These are phyloP conservation scores for Phytophthora tentaculata DNA, from an alignment of 352 stramenopile genomes.

Conservation along the genomic window DNA sequence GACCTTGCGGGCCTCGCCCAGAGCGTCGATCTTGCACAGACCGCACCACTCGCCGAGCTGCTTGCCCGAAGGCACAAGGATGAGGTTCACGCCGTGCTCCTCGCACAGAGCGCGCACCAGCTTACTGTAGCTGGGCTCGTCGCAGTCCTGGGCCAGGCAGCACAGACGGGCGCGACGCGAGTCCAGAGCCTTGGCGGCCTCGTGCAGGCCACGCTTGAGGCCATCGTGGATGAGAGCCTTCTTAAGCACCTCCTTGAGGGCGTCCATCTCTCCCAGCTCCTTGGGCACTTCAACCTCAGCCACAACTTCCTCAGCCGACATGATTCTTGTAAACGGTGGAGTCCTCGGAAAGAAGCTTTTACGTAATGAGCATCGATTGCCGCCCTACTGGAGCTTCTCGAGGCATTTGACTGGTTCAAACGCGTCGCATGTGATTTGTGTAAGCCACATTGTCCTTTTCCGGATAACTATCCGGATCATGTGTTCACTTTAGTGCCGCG, in stretches of 20 bases:
- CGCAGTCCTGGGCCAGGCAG: constrained; percentile 99
- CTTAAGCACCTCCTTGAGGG: constrained; percentile 98
- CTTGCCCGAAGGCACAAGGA: constrained; percentile 94
- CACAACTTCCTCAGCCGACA: constrained; percentile 94
- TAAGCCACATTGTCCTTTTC: constrained; percentile 5
- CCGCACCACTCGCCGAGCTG: constrained; percentile 99
- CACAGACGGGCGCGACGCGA: constrained; percentile 97
- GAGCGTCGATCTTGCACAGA: constrained; percentile 98
- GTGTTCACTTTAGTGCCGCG: constrained; percentile 15
- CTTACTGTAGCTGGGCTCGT: constrained; percentile 99
- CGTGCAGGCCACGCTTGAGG: constrained; percentile 98
- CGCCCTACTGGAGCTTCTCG: background rate
- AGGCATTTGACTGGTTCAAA: constrained; percentile 60
- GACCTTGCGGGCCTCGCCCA: constrained; percentile 98
- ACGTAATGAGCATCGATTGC: constrained; percentile 36
- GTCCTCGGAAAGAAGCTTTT: constrained; percentile 52
- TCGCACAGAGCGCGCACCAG: constrained; percentile 97
- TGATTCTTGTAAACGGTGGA: constrained; percentile 62
- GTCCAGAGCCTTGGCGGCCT: constrained; percentile 99
- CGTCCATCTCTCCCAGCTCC: constrained; percentile 97
- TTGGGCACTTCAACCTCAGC: constrained; percentile 89
- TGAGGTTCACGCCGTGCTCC: constrained; percentile 94
- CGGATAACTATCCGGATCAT: constrained; percentile 1
- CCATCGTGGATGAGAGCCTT: constrained; percentile 99
- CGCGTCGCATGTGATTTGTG: constrained; percentile 21